phyloP scores from a whole-genome alignment of 371 early-diverging fungal genomes.

The Mycotypha africana region DNA sequence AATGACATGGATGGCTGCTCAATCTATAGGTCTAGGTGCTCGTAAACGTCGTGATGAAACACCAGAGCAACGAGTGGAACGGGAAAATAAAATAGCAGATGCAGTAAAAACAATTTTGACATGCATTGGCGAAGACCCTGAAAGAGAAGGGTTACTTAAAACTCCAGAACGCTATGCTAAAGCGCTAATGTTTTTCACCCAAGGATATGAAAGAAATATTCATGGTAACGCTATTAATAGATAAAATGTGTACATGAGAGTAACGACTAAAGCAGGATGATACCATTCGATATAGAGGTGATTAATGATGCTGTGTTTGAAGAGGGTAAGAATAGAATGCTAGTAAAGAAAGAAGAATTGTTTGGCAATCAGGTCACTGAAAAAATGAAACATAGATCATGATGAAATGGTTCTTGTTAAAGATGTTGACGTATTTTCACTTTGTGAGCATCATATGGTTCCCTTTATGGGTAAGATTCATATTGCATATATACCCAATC shows the following conservation, averaged over 20 bases:
- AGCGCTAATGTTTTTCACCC: constrained; percentile 94
- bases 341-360: background rate
- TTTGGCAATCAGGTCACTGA: constrained; percentile 16
- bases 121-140: constrained; percentile 94
- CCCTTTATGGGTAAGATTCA: constrained; percentile 95
- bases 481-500: constrained; percentile 96
- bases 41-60: constrained; percentile 74
- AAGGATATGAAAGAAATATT: constrained; percentile 91
- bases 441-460: constrained; percentile 99
- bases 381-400: constrained; percentile 58
- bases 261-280: too few species aligned
- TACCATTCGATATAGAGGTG: constrained; percentile 71
- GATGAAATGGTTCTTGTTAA: constrained; percentile 98
- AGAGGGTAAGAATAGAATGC: constrained; percentile 64
- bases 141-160: constrained; percentile 90
- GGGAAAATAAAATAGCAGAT: constrained; percentile 72
- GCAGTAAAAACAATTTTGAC: constrained; percentile 88
- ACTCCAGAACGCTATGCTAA: constrained; percentile 97
- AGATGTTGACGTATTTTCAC: constrained; percentile 90
- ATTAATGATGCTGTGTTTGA: constrained; percentile 93
- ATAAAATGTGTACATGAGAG: too few species aligned
- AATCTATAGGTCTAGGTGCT: constrained; percentile 69
- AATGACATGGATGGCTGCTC: background rate
- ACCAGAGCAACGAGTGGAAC: constrained; percentile 56
- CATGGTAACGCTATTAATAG: constrained; percentile 63